Base-by-base conservation (phyloP, 169 alveolate genomes). In the Plasmodium sp. region DNA sequence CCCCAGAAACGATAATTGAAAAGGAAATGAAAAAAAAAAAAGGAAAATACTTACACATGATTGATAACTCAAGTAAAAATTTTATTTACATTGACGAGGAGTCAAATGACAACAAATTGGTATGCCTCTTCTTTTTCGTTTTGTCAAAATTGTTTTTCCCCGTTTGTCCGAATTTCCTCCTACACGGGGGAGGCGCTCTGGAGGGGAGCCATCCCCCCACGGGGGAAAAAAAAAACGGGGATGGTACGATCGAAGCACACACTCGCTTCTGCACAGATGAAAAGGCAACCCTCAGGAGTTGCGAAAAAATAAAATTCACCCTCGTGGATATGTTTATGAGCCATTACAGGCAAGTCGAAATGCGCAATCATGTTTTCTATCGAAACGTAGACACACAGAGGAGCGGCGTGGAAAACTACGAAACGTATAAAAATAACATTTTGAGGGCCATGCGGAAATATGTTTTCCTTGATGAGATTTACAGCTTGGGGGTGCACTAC, bases 91-190 rank as follows among this genome's bases (percentile, higher is more conserved):
- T 90, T 80, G 94, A 90, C 54, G 81, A 80, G 22, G 84, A 80
- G 31, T 22, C 72, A 43, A 90, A 90, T 90, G 84, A 90, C 54
- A 77, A 90, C 82, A 90, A 90, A 81, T 90, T 90, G 36, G 45
- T 90, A 31, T 90, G 94, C 39, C 84, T 90, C 33, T 90, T 90
- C 81, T 90, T 90, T 62, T 81, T 45, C 16, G 51, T 90, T 74
- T 62, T 90, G 27, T 90, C 94, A 39, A 90, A 80, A 22, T 80
- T 90, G 51, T 90, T 90, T 90, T 67, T 80, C 62, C 94, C 94
- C 12, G 71, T 71, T 10, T 80, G 84, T 22, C 18, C 90, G 22
- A 74, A 74, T 18, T 74, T 77, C 4, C 80, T 75, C 54, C 36
- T 75, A 16, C 22, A 36, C 43, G 34, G 2, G 39, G 73, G 31